Evolutionary conservation across 352 stramenopile species (phyloP), one percentile per base, ranked within the genome.

Genomic region (Globisporangium rhizosaccharum): DNA sequence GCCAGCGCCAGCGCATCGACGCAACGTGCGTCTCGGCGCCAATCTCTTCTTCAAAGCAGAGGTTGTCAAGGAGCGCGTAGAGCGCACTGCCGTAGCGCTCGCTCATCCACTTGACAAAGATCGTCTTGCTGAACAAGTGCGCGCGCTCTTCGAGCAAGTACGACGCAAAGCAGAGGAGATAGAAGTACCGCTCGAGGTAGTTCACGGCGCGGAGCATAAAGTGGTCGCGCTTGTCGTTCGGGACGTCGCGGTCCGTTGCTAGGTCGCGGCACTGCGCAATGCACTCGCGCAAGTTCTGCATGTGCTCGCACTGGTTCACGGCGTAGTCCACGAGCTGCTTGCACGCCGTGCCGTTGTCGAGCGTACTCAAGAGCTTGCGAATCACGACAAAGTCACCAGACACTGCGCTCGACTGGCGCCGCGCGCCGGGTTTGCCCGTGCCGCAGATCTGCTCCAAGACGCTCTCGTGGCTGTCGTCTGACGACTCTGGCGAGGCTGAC

Each of bases 181-280:
- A 94, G 51, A 95, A 95, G 67, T 94, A 96, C 18, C 87, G 72
- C 57, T 94, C 84, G 10, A 95, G 71, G 67, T 96, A 96, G 62
- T 96, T 94, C 46, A 96, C 86, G 11, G 81, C 79, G 20, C 87
- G 78, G 33, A 85, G 66, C 83, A 94, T 92, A 67, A 88, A 91
- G 57, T 78, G 83, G 51, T 94, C 82, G 25, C 85, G 81, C 65
- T 92, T 92, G 28, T 71, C 37, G 37, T 59, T 80, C 14, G 75
- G 63, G 7, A 94, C 64, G 57, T 89, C 82, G 17, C 76, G 70
- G 62, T 94, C 85, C 45, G 87, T 75, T 0, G 85, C 82, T 26
- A 92, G 58, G 46, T 94, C 82, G 9, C 83, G 80, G 56, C 79
- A 90, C 61, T 91, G 76, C 8, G 77, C 79, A 44, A 94, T 92